These are phyloP conservation scores for Alopecurus myosuroides DNA, from an alignment of 176 grass and related monocot genomes.

Conservation along the genomic window DNA sequence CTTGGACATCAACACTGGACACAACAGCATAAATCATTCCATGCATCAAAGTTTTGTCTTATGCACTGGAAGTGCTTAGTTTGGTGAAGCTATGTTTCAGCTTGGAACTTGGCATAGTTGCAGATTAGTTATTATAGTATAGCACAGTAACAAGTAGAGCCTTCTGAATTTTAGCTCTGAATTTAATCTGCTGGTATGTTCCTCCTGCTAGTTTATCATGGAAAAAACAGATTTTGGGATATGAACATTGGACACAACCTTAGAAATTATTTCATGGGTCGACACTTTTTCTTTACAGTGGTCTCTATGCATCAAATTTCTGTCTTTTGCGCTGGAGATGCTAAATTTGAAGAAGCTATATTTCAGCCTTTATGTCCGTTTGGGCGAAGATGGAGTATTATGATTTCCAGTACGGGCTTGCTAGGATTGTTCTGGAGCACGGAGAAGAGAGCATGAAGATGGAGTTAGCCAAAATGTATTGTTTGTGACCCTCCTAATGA, in stretches of 20 bases:
- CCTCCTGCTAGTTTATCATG: too few species aligned
- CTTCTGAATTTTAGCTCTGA: too few species aligned
- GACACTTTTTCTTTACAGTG: background rate
- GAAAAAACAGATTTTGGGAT: too few species aligned
- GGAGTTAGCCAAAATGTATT: slow-evolving; percentile 38
- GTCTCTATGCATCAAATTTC: background rate
- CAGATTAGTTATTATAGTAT: too few species aligned
- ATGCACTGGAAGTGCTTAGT: too few species aligned
- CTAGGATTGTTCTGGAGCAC: background rate
- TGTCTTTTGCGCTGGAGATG: background rate
- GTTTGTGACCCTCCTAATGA: background rate
- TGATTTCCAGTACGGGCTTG: accelerated
- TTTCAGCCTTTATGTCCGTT: background rate
- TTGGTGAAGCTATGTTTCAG: slow-evolving; percentile 20
- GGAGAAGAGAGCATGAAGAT: slow-evolving; percentile 29
- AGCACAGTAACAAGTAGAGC: too few species aligned
- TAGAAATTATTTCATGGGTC: background rate
- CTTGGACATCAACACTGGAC: background rate
- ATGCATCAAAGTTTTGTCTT: background rate
- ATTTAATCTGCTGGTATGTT: too few species aligned
- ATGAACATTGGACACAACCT: background rate
- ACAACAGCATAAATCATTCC: background rate
- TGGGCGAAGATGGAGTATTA: background rate
- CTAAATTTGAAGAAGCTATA: slow-evolving; percentile 1
- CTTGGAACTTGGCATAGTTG: too few species aligned